Percentiles rank a stretch among this genome's conserved stretches.
Evolutionary conservation across 1,284 basidiomycete genomes (phyloP).

Genomic region (Meira nashicola): DNA sequence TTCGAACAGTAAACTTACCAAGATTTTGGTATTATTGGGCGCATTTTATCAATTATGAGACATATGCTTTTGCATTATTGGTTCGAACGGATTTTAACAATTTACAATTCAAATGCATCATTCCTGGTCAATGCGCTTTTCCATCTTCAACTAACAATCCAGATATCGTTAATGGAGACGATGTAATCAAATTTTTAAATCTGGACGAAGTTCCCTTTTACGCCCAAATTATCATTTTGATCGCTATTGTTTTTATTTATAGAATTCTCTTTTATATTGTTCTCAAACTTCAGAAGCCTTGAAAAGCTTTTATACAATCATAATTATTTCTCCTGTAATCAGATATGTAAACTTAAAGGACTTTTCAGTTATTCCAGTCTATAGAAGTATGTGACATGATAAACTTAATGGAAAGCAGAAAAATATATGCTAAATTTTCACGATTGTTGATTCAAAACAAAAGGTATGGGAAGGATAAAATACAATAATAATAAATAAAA

Average conservation of each 20-base stretch:
- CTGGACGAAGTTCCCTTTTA: not conserved
- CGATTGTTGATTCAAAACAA: too few species aligned
- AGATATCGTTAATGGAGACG: not conserved
- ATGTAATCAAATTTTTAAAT: not conserved
- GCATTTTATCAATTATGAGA: slow-evolving; percentile 54
- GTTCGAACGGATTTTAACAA: not conserved
- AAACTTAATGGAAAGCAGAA: too few species aligned
- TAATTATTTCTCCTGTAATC: too few species aligned
- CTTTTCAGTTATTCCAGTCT: too few species aligned
- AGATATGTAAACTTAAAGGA: too few species aligned
- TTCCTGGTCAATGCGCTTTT: slow-evolving; percentile 26
- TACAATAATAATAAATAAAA: too few species aligned
- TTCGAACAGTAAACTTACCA: slow-evolving; percentile 58
- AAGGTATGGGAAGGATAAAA: too few species aligned
- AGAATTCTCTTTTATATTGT: slow-evolving; percentile 46
- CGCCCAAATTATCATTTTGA: not conserved
- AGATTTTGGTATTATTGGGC: slow-evolving; percentile 63
- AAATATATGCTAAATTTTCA: too few species aligned
- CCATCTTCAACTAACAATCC: not conserved
- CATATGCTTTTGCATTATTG: not conserved
- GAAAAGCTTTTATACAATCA: too few species aligned
- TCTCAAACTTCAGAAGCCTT: slow-evolving; percentile 22
- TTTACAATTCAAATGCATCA: slow-evolving; percentile 24
- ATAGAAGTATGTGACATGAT: too few species aligned
- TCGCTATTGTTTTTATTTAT: slow-evolving; percentile 23